These are phyloP conservation scores for Boechera divaricarpa DNA, from an alignment of 345 rosid species.

Conservation along the genomic window DNA sequence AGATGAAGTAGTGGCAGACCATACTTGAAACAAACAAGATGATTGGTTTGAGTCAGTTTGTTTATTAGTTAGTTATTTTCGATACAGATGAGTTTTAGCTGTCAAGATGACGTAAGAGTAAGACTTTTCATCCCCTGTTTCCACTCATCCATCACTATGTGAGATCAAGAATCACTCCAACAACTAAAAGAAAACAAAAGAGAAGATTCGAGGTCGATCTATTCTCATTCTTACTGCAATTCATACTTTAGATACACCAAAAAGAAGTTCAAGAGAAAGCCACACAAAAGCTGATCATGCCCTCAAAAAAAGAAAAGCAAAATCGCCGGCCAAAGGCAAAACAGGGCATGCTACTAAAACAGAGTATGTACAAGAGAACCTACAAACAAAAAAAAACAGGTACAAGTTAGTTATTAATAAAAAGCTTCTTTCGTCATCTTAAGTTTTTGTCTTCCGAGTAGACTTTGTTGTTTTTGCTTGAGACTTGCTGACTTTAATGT, in stretches of 20 bases:
- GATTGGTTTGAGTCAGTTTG: constrained; percentile 13
- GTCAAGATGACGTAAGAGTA: constrained; percentile 30
- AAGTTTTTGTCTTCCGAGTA: constrained; percentile 49
- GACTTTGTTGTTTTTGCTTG: constrained; percentile 42
- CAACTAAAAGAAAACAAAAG: constrained; percentile 2
- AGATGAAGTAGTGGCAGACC: constrained; percentile 40
- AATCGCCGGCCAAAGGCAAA: constrained; percentile 20
- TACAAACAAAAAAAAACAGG: neutral
- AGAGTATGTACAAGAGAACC: constrained; percentile 9
- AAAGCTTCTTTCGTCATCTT: constrained; percentile 11
- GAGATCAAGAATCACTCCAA: neutral
- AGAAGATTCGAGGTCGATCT: neutral
- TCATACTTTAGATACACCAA: constrained; percentile 6
- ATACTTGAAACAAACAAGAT: constrained; percentile 24
- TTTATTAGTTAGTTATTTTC: neutral
- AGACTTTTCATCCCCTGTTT: constrained; percentile 15
- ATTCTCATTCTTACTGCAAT: neutral
- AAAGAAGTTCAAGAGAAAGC: neutral
- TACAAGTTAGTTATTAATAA: constrained; percentile 4
- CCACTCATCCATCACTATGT: constrained; percentile 3
- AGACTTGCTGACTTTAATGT: constrained; percentile 48
- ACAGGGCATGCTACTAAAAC: constrained; percentile 35
- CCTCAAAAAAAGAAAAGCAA: neutral
- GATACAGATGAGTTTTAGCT: constrained; percentile 24
- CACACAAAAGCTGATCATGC: constrained; percentile 30